A percentile compares a stretch with the other conserved stretches of the same genome.
These are phyloP conservation scores for Daedaleopsis nitida DNA, from an alignment of 768 basidiomycete species.

Conservation along the genomic window DNA sequence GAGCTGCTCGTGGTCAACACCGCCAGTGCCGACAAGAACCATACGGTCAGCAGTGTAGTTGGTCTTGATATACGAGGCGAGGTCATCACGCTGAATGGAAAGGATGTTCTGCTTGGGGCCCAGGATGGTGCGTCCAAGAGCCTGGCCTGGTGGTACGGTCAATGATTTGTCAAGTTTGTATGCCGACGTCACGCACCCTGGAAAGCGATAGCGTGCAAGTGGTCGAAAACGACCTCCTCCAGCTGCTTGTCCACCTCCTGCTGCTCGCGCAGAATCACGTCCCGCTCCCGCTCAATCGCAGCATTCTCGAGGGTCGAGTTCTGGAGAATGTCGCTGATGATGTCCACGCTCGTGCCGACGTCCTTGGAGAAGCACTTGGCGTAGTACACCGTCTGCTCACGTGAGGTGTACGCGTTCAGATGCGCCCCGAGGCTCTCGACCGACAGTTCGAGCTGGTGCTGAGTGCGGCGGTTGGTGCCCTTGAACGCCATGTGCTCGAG, in stretches of 20 bases:
- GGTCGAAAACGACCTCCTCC: conserved; percentile 99
- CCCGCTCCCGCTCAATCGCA: conserved; percentile 93
- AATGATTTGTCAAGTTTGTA: conserved; percentile 76
- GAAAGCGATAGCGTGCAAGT: conserved; percentile 95
- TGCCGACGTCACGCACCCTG: conserved; percentile 61
- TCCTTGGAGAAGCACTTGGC: conserved; percentile 98
- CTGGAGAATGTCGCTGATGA: conserved; percentile 97
- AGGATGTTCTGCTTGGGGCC: conserved; percentile 96
- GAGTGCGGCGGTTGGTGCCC: conserved; percentile 86
- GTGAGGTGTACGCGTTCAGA: conserved; percentile 96
- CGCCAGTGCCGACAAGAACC: conserved; percentile 97
- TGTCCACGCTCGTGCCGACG: conserved; percentile 87
- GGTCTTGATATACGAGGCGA: conserved; percentile 88
- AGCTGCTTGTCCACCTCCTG: conserved; percentile 99
- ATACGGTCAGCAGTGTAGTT: conserved; percentile 99
- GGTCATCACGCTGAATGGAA: conserved; percentile 90
- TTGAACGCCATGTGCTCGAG: conserved; percentile 99
- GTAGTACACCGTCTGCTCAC: conserved; percentile 99
- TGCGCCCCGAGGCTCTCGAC: conserved; percentile 98
- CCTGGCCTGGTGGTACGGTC: conserved; percentile 97
- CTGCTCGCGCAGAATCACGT: conserved; percentile 95
- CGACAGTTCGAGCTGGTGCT: conserved; percentile 91
- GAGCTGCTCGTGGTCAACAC: conserved; percentile 88
- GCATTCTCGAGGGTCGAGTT: conserved; percentile 88
- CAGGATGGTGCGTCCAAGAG: conserved; percentile 95